Base-by-base conservation (phyloP, 176 grass and related monocot species). In the Hyparrhenia diplandra region DNA sequence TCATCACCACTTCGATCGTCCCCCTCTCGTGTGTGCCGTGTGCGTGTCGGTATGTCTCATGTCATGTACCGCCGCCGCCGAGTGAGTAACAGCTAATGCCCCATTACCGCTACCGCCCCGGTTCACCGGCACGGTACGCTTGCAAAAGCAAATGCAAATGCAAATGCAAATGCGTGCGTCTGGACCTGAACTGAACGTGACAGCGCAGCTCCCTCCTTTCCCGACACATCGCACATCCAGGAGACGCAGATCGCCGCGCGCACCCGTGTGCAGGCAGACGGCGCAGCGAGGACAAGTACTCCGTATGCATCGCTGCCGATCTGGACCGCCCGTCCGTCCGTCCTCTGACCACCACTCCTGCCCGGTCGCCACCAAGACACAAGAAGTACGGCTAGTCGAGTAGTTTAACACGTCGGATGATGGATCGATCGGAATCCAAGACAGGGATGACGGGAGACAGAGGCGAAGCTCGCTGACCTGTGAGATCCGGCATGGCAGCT, bases 361-460 rank as follows among this genome's bases (percentile, higher is more conserved):
- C 13, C 43, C 43, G 13, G 43, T 46, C 47, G 47, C 47, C 47
- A 52, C 43, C 13, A 1, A 5, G 18, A 51, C 5, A n/a, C 51
- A 7, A 8, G 6, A 4, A 1, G 20, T 4, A 1, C 46, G 18
- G 46, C 5, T 52, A 10, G n/a, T n/a, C 9, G 3, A 12, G 40
- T 41, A 47, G 5, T 20, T 52, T 52, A 52, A 52, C 51, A 55
- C 52, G 52, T 55, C 52, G 20, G 52, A n/a, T 55, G 20, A n/a
- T n/a, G n/a, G 52, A 23, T 36, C 29, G 43, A 79, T 67, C 43
- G 77, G 77, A 67, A 79, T 79, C 77, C 77, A 20, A 64, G 55
- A 17, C 31, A 59, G 12, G 4, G 51, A 10, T 7, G 32, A 11
- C 8, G 34, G 5, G 34, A 36, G 7, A 55, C 10, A 23, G 32